Base-by-base conservation (phyloP, 805 yeast species). In the Nakazawaea wickerhamii region DNA sequence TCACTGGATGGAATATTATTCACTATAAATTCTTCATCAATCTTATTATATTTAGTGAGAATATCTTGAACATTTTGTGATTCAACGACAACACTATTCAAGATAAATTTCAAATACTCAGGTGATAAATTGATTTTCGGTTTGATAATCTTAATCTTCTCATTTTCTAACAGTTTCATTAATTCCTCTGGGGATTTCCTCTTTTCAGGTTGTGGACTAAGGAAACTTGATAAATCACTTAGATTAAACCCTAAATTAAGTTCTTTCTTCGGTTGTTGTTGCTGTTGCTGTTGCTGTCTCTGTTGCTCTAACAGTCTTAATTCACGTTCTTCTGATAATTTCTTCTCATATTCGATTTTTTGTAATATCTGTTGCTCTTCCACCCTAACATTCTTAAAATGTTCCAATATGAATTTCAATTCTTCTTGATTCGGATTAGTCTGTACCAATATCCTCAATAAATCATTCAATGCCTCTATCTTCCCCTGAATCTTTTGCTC, bases 401-500 rank as follows among this genome's bases (percentile, higher is more conserved):
- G 67, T 32, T 57, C 55, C 33, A 52, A 53, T 8, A 58, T 63
- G 27, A 51, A 51, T 44, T 59, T 59, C 17, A 64, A 47, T 43
- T 61, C 63, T 14, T 56, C 51, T 9, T 49, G 49, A 1, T 59
- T 59, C 14, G 63, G 55, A 14, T 46, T 48, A 7, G 40, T 43
- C 2, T 58, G 37, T 15, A 60, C 57, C 33, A 77, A 56, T 22
- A 76, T 61, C 14, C 41, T 49, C 28, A 64, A 62, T 43, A 77
- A 60, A 48, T 74, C 73, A 30, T 57, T 57, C 47, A 77, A 63
- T 4, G 76, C 72, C 30, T 64, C 63, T 41, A 64, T 62, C 35
- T 76, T 59, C 34, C 68, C 77, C 21, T 53, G 55, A 2, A 73
- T 64, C 48, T 71, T 71, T 10, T 55, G 38, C 46, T 71, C 73